These are phyloP conservation scores for Thecaphora frezii DNA, from an alignment of 1,284 basidiomycete genomes.

Conservation along the genomic window DNA sequence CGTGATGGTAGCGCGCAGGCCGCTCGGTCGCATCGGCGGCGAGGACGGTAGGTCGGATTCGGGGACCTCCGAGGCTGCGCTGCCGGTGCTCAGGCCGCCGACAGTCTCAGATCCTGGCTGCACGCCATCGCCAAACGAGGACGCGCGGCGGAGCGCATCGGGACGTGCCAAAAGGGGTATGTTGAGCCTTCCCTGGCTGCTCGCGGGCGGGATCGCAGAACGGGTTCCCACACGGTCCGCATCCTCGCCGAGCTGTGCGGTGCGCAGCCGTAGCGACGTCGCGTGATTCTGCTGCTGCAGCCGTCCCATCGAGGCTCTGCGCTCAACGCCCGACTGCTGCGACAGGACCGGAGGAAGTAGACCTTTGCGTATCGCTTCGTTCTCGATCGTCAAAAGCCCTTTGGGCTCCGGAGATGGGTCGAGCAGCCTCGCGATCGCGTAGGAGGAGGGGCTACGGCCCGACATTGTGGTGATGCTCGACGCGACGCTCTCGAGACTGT, in stretches of 20 bases:
- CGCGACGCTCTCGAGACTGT: constrained; percentile 42
- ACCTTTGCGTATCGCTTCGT: constrained; percentile 1
- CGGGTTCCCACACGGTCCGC: neutral
- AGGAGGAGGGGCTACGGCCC: constrained; percentile 14
- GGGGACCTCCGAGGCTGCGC: neutral
- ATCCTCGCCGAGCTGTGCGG: neutral
- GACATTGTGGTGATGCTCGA: constrained; percentile 46
- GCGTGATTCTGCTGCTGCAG: neutral
- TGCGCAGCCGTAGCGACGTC: neutral
- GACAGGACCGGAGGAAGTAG: constrained; percentile 7
- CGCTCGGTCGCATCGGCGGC: neutral
- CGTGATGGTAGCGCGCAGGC: neutral
- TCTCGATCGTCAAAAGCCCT: constrained; percentile 19
- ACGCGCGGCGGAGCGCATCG: constrained; percentile 22
- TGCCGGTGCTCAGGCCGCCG: no score
- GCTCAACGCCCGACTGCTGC: constrained; percentile 9
- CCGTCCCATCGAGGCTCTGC: constrained; percentile 17
- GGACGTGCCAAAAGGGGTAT: constrained; percentile 8
- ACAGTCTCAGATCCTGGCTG: neutral
- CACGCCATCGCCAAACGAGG: constrained; percentile 20
- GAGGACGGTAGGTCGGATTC: no score
- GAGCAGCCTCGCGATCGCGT: constrained; percentile 32
- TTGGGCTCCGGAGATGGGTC: constrained; percentile 26
- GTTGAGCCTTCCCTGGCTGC: neutral
- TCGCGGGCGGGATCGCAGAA: no score